Conservation (phyloP, 2,329 filamentous ascomycete species). For the Penicillium corylophilum region DNA sequence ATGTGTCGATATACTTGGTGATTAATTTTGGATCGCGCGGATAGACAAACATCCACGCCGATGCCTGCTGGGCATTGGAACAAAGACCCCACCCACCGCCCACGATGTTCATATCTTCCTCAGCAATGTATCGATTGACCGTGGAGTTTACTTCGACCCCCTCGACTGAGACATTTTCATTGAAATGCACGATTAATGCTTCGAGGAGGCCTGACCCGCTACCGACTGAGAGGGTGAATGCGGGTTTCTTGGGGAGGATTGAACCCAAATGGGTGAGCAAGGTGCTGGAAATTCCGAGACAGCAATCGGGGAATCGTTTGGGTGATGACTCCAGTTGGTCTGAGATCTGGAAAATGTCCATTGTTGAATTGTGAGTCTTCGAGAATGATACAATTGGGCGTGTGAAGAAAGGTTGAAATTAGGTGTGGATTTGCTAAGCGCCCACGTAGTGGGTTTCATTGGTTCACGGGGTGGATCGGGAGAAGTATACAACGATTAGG, state of each 20-base stretch:
- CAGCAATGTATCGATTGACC: conserved; percentile 48
- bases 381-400: background rate
- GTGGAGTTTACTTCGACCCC: conserved; percentile 52
- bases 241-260: conserved; percentile 25
- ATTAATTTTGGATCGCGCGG: conserved; percentile 51
- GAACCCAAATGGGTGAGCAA: conserved; percentile 18
- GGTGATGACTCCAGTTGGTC: conserved; percentile 18
- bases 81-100: conserved; percentile 47
- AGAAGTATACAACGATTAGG: background rate
- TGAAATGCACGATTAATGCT: conserved; percentile 35
- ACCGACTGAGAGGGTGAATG: conserved; percentile 48
- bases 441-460: background rate
- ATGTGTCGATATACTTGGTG: conserved; percentile 42
- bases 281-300: conserved; percentile 28
- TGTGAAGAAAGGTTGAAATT: conserved; percentile 14
- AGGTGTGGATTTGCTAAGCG: conserved; percentile 11
- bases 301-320: conserved; percentile 28
- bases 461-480: background rate
- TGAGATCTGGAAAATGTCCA: conserved; percentile 18
- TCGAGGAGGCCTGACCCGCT: conserved; percentile 54
- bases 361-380: background rate
- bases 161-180: conserved; percentile 33
- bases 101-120: conserved; percentile 44
- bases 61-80: conserved; percentile 42
- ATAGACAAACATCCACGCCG: conserved; percentile 55